Base-by-base conservation (phyloP, 83 land plant genomes). In the Picea abies region DNA sequence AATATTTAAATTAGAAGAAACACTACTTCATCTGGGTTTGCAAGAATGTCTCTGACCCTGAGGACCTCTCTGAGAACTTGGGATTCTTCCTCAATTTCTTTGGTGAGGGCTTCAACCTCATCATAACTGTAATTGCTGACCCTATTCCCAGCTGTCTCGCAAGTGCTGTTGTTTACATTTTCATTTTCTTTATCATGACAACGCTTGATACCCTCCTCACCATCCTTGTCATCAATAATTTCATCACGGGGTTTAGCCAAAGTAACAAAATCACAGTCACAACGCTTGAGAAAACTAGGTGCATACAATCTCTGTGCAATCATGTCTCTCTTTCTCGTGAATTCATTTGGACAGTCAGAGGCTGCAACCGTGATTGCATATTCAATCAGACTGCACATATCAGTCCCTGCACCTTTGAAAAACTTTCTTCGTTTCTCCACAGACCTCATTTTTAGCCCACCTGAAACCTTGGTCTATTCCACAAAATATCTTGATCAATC, bases 31-130 rank as follows among this genome's bases (percentile, higher is more conserved):
- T 89, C 91, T 35, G 84, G 63, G 26, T 78, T 41, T 1, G 25
- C 23, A 62, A 94, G 89, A 76, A 89, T 64, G 60, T 88, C 89
- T 62, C 88, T 94, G 84, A 94, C 90, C 89, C 90, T 90, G 56
- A 85, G 84, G 37, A 94, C 93, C 81, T 94, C 96, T 1, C 73
- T 87, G 58, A 85, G 68, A 80, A 82, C 49, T 79, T 85, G 85
- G 66, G 67, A 64, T 84, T 86, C 89, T 60, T 92, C 93, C 47
- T 94, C 94, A 71, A 94, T 89, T 80, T 90, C 96, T 79, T 92
- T 89, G 7, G 93, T 92, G 79, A 94, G 86, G 22, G 94, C 96
- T 80, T 92, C 94, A 3, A 89, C 94, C 69, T 94, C 94, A 8
- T 88, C 90, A 67, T 79, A 87, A 81, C 91, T 90, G 76, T 65